Evolutionary conservation across 345 rosid genomes (phyloP).

Genomic region (Lagerstroemia speciosa): DNA sequence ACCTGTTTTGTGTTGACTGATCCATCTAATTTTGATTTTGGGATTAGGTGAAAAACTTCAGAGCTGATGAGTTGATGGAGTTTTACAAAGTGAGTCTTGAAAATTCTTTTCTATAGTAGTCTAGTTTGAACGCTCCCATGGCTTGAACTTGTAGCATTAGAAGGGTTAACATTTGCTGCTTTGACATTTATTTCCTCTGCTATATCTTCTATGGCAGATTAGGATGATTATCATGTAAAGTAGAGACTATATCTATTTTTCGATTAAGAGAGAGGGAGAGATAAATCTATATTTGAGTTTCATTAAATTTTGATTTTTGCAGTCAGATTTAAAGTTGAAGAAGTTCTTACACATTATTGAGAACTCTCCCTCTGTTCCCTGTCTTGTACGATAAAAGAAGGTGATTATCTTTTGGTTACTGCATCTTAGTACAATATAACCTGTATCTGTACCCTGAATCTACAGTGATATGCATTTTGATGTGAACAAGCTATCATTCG

Average conservation of each 20-base stretch:
- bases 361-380: conserved; percentile 75
- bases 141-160: not conserved
- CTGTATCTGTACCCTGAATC: not conserved
- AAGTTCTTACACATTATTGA: conserved; percentile 86
- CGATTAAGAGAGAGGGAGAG: too few species aligned
- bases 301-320: conserved; percentile 18
- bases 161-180: not conserved
- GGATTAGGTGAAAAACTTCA: conserved; percentile 49
- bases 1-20: conserved; percentile 4
- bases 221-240: not conserved
- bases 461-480: not conserved
- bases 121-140: not conserved
- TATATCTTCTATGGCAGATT: not conserved
- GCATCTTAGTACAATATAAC: not conserved
- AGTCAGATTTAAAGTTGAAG: conserved; percentile 89
- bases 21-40: conserved; percentile 9
- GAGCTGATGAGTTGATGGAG: conserved; percentile 71
- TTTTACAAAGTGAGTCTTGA: conserved; percentile 51
- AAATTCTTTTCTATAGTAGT: not conserved
- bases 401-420: conserved; percentile 17
- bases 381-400: conserved; percentile 67
- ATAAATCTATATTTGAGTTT: not conserved
- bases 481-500: not conserved
- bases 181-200: not conserved
- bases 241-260: too few species aligned